A percentile compares a stretch with the other conserved stretches of the same genome.
Conservation (phyloP, 2,329 filamentous ascomycete species). For the Talaromyces islandicus region DNA sequence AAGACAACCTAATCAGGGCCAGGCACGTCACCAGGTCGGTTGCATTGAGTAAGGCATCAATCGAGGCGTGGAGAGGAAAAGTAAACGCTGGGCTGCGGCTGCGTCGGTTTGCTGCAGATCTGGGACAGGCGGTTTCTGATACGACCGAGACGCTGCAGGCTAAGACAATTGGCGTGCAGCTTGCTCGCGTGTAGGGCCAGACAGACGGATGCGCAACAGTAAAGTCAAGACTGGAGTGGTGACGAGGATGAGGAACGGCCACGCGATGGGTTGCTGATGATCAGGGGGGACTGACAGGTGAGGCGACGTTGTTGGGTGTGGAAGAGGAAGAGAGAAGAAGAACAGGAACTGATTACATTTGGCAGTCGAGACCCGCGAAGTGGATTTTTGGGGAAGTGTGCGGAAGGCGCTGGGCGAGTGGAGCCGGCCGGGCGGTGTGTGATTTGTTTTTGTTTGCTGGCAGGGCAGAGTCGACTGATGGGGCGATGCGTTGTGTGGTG, state of each 20-base stretch:
- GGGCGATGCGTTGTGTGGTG: not conserved
- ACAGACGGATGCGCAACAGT: not conserved
- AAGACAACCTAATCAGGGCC: conserved; percentile 8
- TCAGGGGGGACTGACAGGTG: not conserved
- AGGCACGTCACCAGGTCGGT: conserved; percentile 10
- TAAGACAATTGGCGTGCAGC: not conserved
- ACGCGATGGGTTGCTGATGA: too few relatives aligned
- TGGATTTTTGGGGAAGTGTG: not conserved
- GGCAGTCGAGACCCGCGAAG: not conserved
- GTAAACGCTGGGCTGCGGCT: not conserved
- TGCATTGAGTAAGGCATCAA: conserved; percentile 9
- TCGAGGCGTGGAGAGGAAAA: not conserved
- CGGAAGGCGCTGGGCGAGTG: not conserved
- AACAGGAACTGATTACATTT: not conserved
- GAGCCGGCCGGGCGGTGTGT: conserved; percentile 13
- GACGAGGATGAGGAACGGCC: not conserved
- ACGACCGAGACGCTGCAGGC: not conserved
- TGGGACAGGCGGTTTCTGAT: not conserved
- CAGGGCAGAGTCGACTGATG: not conserved
- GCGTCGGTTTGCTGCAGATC: not conserved
- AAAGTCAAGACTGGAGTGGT: not conserved
- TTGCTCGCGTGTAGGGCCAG: not conserved
- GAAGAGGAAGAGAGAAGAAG: not conserved
- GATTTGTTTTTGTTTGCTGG: conserved; percentile 5
- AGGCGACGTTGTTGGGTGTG: not conserved